Evolutionary conservation across 768 basidiomycete species (phyloP), one percentile per base, ranked within the genome.

Genomic region (Boletus tylopilopsis): DNA sequence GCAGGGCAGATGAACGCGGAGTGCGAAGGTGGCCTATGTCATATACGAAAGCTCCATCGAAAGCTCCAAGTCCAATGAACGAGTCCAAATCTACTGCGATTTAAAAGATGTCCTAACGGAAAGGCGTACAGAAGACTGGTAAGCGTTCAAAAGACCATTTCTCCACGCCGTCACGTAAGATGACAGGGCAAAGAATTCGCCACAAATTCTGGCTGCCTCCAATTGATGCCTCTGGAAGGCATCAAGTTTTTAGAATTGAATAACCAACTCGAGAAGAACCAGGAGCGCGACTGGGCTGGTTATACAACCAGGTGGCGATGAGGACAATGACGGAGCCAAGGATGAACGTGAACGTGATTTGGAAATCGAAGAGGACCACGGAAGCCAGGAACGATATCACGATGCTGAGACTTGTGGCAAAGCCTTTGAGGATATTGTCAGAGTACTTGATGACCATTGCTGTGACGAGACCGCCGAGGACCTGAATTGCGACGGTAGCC

Each of bases 361-460:
- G 78, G 75, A 94, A 93, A 66, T 88, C 74, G 77, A 98, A 97
- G 32, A 97, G 81, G 19, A 82, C 82, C 45, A 96, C 86, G 5
- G 90, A 93, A 3, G 89, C 93, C 48, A 94, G 75, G 80, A 96
- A 98, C 22, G 93, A 94, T 53, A 97, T 82, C 63, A 97, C 85
- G 67, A 97, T 97, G 69, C 87, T 89, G 53, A 98, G 75, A 55
- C 87, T 90, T 5, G 95, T 97, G 11, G 95, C 95, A 63, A 98
- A 97, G 29, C 95, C 95, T 70, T 94, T 93, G 66, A 88, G 75
- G 55, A 87, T 89, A 68, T 94, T 94, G 67, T 91, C 90, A 40
- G 89, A 85, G 66, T 94, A 94, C 64, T 94, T 90, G 78, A 95
- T 95, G 33, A 95, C 94, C 68, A 95, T 72, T 2, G 94, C 94